Evolutionary conservation across 495 filamentous ascomycete species (phyloP), one percentile per base, ranked within the genome.

Genomic region (Friedmanniomyces simplex): DNA sequence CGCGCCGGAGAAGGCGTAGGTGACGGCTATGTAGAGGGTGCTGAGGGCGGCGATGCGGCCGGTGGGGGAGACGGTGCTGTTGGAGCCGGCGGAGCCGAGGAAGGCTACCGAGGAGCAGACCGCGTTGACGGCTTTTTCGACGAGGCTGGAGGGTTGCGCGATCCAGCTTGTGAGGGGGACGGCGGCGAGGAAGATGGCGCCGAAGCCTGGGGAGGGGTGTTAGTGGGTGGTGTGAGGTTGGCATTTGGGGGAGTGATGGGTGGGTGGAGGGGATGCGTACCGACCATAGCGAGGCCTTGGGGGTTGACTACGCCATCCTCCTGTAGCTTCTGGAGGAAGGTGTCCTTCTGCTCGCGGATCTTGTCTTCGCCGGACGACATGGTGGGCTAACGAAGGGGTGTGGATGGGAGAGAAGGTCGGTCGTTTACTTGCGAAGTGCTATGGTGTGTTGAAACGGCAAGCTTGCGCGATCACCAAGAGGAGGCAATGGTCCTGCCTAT

Each of bases 261-360:
- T 32, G 28, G 28, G 28, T 32, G 28, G 49, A 26, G 14, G 24
- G 12, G 16, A 2, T 8, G 14, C 49, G 14, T 52, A 54, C 51
- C 56, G 16, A 47, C 56, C 37, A 53, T 43, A 12, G 56, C 47
- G 32, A 58, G 25, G 28, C 56, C 56, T 53, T 58, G 30, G 6
- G 56, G 56, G 49, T 52, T 52, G 32, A 58, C 56, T 21, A 58
- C 56, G 56, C 56, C 56, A 53, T 58, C 56, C 16, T 58, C 48
- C 37, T 25, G 25, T 2, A 58, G 56, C 41, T 53, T 58, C 13
- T 47, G n/a, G 22, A 58, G 7, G 49, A 58, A 22, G 18, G 56
- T 58, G n/a, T 53, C 39, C 37, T 53, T 58, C 11, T 14, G 18
- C 30, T 52, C 48, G 22, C 51, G 34, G 10, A 22, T 28, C 39